A percentile compares a stretch with the other conserved stretches of the same genome.
Conservation (phyloP, 225 moss, liverwort and hornwort species). For the Pseudoscleropodium purum region DNA sequence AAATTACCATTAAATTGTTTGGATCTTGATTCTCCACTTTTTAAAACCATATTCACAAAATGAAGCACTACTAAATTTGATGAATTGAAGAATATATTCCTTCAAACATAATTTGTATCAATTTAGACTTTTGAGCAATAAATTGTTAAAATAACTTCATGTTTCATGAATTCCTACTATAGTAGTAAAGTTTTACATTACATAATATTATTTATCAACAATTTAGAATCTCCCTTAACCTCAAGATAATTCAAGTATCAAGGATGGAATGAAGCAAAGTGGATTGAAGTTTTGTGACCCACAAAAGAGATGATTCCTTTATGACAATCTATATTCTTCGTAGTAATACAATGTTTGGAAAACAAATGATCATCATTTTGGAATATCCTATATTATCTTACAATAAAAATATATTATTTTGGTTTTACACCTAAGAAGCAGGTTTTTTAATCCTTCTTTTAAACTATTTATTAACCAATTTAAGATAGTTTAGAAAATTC, state of each 20-base stretch:
- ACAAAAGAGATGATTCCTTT: neutral
- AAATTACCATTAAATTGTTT: neutral
- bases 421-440: accelerated
- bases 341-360: accelerated
- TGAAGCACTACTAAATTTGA: neutral
- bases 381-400: neutral
- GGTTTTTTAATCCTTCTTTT: neutral
- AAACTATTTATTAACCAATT: neutral
- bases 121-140: accelerated
- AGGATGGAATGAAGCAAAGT: too few relatives aligned
- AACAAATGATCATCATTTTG: neutral
- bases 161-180: neutral
- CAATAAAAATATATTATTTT: neutral
- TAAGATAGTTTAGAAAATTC: neutral
- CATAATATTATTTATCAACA: too few relatives aligned
- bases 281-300: neutral
- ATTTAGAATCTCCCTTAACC: too few relatives aligned
- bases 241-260: too few relatives aligned
- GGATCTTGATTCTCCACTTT: accelerated
- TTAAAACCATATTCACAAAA: neutral
- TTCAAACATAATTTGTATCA: neutral
- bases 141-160: neutral
- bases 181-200: neutral
- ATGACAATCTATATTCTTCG: too few relatives aligned
- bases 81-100: neutral